These are phyloP conservation scores for Pseudonitzschia delicatissima DNA, from an alignment of 108 stramenopile species.

Conservation along the genomic window DNA sequence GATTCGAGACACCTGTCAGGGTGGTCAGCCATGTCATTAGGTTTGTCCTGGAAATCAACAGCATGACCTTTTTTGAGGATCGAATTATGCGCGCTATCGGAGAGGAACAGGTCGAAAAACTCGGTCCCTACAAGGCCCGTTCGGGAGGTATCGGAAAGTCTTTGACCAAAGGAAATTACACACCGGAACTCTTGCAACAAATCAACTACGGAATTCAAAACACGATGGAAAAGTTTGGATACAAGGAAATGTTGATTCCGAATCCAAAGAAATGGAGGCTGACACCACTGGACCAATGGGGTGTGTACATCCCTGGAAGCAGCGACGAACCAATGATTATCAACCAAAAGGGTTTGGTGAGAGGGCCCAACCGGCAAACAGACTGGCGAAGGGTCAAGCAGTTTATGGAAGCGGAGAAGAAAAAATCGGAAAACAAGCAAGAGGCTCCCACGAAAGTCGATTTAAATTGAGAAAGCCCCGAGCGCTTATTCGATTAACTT, in stretches of 20 bases:
- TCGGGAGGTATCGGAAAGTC: constrained; percentile 69
- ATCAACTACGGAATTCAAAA: constrained; percentile 39
- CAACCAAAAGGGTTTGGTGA: constrained; percentile 27
- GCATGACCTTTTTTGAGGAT: constrained; percentile 57
- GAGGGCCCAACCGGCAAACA: constrained; percentile 25
- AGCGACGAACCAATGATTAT: constrained; percentile 18
- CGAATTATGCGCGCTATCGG: constrained; percentile 56
- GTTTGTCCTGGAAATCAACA: constrained; percentile 56
- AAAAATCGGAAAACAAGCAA: background rate
- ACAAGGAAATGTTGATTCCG: constrained; percentile 47
- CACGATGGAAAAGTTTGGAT: constrained; percentile 45
- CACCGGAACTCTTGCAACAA: constrained; percentile 48
- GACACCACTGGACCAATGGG: constrained; percentile 38
- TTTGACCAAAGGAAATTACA: constrained; percentile 38
- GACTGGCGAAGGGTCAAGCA: constrained; percentile 24
- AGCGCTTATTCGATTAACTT: too few species aligned
- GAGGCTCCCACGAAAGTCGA: too few species aligned
- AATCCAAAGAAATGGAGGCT: constrained; percentile 43
- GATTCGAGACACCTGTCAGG: constrained; percentile 47
- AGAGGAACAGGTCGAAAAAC: constrained; percentile 52
- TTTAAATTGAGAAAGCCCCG: too few species aligned
- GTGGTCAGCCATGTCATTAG: constrained; percentile 49
- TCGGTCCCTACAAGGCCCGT: constrained; percentile 71
- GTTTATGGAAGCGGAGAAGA: constrained; percentile 7
- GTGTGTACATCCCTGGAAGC: constrained; percentile 26